phyloP scores from a whole-genome alignment of 2,329 filamentous ascomycete genomes.

The Zasmidium cellare region DNA sequence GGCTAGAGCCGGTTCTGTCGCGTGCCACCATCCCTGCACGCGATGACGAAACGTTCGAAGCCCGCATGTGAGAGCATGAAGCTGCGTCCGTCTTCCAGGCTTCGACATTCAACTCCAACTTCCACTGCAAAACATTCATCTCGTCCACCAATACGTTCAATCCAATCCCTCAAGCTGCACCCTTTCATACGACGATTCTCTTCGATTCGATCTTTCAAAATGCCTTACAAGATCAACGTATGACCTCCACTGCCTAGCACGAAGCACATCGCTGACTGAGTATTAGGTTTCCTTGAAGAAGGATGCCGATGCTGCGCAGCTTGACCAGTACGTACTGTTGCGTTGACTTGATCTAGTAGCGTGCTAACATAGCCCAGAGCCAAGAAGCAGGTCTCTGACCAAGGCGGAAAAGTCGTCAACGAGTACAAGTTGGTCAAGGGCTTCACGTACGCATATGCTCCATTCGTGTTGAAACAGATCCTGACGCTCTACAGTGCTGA shows the following conservation, averaged over 20 bases:
- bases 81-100: too few species aligned
- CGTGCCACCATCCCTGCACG: not conserved
- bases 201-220: constrained; percentile 9
- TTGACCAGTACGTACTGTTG: constrained; percentile 60
- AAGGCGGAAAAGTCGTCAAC: constrained; percentile 81
- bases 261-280: constrained; percentile 9
- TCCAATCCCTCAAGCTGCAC: constrained; percentile 2
- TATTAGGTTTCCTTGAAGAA: constrained; percentile 77
- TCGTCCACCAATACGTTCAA: not conserved
- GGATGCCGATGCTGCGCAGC: constrained; percentile 64
- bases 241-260: constrained; percentile 3
- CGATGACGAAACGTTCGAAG: not conserved
- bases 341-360: not conserved
- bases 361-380: constrained; percentile 52
- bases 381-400: constrained; percentile 70
- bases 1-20: not conserved
- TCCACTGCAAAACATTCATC: not conserved
- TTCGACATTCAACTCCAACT: constrained; percentile 3
- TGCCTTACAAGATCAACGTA: constrained; percentile 33
- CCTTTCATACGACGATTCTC: constrained; percentile 9
- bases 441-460: constrained; percentile 70
- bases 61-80: too few species aligned
- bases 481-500: not conserved
- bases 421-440: constrained; percentile 88
- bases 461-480: not conserved